phyloP scores from a whole-genome alignment of 345 rosid genomes.

The Clausena lansium region DNA sequence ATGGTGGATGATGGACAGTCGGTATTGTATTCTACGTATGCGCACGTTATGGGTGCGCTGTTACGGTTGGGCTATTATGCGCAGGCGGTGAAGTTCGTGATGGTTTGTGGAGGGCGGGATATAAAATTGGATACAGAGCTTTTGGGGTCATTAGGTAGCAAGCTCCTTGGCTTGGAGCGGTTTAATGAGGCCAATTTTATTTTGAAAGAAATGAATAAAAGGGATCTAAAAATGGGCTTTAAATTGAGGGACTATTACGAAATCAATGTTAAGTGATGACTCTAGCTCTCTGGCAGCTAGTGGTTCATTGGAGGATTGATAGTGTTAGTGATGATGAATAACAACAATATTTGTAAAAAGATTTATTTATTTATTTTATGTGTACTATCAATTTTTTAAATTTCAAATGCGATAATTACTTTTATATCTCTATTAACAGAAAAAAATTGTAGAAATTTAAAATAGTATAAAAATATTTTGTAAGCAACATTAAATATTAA shows the following conservation, averaged over 20 bases:
- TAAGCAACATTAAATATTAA: no score
- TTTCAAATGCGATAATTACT: background rate
- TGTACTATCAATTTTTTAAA: background rate
- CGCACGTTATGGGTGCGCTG: conserved; percentile 50
- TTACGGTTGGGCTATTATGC: conserved; percentile 36
- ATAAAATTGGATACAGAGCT: conserved; percentile 45
- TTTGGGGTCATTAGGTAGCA: conserved; percentile 51
- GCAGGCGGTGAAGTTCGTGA: conserved; percentile 54
- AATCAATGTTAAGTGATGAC: background rate
- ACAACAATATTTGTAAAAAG: background rate
- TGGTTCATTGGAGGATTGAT: background rate
- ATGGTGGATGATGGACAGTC: conserved; percentile 55
- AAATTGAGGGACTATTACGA: conserved; percentile 30
- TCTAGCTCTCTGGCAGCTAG: background rate
- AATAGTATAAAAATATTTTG: no score
- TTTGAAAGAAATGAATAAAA: conserved; percentile 54
- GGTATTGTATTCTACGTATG: conserved; percentile 47
- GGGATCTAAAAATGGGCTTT: conserved; percentile 37
- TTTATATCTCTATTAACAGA: background rate
- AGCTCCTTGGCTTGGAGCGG: conserved; percentile 38
- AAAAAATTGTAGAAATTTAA: no score
- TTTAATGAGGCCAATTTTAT: conserved; percentile 43
- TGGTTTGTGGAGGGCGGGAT: conserved; percentile 45
- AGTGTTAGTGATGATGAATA: background rate
- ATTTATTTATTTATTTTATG: background rate